Evolutionary conservation across 1,139 yeast species (phyloP), one percentile per base, ranked within the genome.

Genomic region (Kodamaea arcana): DNA sequence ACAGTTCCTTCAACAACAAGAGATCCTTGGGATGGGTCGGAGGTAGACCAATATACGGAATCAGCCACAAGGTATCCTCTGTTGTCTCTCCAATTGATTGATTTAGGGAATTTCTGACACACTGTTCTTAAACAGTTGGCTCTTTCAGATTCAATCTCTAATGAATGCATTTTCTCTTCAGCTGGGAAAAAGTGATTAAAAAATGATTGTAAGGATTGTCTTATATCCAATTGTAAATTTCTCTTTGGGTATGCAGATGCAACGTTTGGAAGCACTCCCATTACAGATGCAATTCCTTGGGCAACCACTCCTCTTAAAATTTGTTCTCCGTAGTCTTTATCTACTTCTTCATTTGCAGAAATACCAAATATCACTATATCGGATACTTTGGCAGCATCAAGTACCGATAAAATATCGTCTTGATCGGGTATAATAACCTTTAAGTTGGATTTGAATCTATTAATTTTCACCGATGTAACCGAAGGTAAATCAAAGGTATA

Each of bases 161-260:
- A 60, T 29, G 84, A 79, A 60, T 68, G 90, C 21, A 92, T 64
- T 56, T 81, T 83, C 26, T 86, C 95, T 45, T 80, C 83, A 25
- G 75, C 74, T 7, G 97, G 96, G 69, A 92, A 94, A 65, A 92
- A 94, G 65, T 92, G 97, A 40, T 69, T 70, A 62, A 87, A 87
- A 60, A 74, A 90, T 36, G 95, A 83, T 35, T 80, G 76, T 46
- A 94, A 69, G 3, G 97, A 88, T 53, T 78, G 84, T 51, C 84
- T 75, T 20, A 87, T 75, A 49, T 85, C 95, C 39, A 65, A 58
- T 56, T 86, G 97, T 46, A 83, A 75, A 53, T 87, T 87, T 49
- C 74, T 78, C 58, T 83, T 83, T 20, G 84, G 84, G 45, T 81
- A 83, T 1, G 79, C 73, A 3, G 80, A 60, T 2, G 70, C 69